Evolutionary conservation across 148 eudicot genomes (phyloP), one percentile per base, ranked within the genome.

Genomic region (Vaccinium darrowii): DNA sequence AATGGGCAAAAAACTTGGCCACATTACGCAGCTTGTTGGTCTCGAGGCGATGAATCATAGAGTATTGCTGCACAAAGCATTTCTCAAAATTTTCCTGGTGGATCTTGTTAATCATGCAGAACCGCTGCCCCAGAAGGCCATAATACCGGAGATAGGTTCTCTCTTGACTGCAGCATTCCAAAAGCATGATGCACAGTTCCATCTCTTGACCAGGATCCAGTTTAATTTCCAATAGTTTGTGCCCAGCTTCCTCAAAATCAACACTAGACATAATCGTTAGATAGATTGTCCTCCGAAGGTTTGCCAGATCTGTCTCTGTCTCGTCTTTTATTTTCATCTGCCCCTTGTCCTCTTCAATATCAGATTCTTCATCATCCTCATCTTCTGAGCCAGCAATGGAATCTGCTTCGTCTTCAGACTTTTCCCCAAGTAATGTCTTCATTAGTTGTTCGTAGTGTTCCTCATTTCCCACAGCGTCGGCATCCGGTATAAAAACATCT

Each of bases 221-320:
- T 43, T 43, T 43, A 43, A 43, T 43, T 43, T 43, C 47, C 47
- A 96, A 83, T 49, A 96, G 86, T 88, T 96, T 96, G 87, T 96
- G 99, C 5, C 99, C 99, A 83, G 99, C 99, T 90, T 96, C 99
- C 78, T 96, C 99, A 84, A 96, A 96, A 87, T 94, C 97, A 83
- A 96, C 99, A 88, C 99, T 96, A 52, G 99, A 96, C 99, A 96
- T 96, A 56, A 96, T 96, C n/a, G 99, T 96, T 52, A 96, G 84
- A 88, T 96, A 96, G 50, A 96, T 96, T 19, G 99, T 96, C 81
- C 99, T 92, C 9, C 99, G 91, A 62, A 96, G 98, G 89, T 96
- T 96, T 5, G 93, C 89, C 67, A 96, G 91, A 87, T 96, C 93
- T 73, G 99, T 96, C 89, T 96, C 98, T 6, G 98, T 96, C 73